Base-by-base conservation (phyloP, 2,329 filamentous ascomycete genomes). In the Sphaerostilbella broomeana region DNA sequence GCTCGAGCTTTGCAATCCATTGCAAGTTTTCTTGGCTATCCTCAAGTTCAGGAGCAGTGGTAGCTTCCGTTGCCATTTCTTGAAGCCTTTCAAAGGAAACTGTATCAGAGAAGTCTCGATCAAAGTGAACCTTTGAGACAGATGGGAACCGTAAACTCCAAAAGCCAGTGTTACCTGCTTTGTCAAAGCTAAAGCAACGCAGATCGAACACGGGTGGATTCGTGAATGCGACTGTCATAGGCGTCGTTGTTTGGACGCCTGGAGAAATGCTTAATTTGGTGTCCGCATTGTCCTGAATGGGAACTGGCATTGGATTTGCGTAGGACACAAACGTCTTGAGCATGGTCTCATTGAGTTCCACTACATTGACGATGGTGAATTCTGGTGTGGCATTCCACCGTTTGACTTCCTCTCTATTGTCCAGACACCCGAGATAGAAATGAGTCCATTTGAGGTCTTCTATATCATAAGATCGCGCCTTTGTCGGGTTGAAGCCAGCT, bases 181-280 rank as follows among this genome's bases (percentile, higher is more conserved):
- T 85, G 44, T 87, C 83, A 49, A 88, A 95, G 1, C 82, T 81
- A 46, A 86, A 85, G 38, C 86, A 89, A 17, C 84, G 70, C 43
- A 94, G 67, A 50, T 94, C 89, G 40, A 88, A 84, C 0, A 95
- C 77, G 15, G 86, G 74, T 0, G 87, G 87, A 0, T 70, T 66
- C 6, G 70, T 73, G 57, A 94, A 94, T 1, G 81, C 60, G 2
- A 69, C 61, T 0, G 68, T 65, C 47, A 73, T 62, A 52, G 66
- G 54, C 30, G 63, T 58, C 30, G 63, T 58, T 25, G 58, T 57
- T 36, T 68, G 61, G 2, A 71, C 48, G 0, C 68, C 65, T 9
- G 62, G 59, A 9, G 72, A 66, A 15, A 73, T 61, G 12, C 68
- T 61, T 7, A 83, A 51, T 2, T 59, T 48, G 30, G 77, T 70